Evolutionary conservation across 345 rosid species (phyloP), one percentile per base, ranked within the genome.

Genomic region (Cardamine resedifolia): DNA sequence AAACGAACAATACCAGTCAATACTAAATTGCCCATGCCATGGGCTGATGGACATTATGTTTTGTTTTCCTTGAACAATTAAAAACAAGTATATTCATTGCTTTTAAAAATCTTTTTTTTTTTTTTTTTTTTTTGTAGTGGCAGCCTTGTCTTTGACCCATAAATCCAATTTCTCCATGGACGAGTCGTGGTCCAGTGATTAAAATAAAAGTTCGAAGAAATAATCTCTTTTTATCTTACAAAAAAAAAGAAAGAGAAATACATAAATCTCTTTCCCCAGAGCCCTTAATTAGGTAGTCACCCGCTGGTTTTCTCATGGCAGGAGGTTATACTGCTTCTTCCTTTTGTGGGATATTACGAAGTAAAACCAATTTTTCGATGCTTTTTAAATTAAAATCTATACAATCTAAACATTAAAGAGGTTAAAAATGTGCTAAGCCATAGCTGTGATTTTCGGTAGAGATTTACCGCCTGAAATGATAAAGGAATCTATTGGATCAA

Each of bases 11-110:
- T 14, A 41, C 1, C 7, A 20, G 33, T 43, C n/a, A 9, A 68
- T 56, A 43, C 47, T 43, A 69, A 20, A 21, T 30, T 39, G 12
- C 43, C 51, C 41, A 67, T 67, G 72, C 72, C 26, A 52, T 66
- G 49, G 71, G 15, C 26, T 52, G 18, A 36, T 18, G 27, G 50
- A 68, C 63, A 27, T 18, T 16, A 38, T 44, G 26, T 67, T 38
- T 52, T 53, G 9, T 26, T 16, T 38, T 53, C 8, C 8, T 55
- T 41, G 51, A 38, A 26, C 38, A 24, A 24, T 6, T 52, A 3
- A 51, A 23, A 36, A 68, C 24, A 43, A 41, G 3, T 19, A 43
- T 16, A 58, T 68, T 41, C 34, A 66, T 33, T 26, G 44, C 34
- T 27, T 41, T 43, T 27, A 2, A 2, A 19, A 41, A 11, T 12